phyloP scores from a whole-genome alignment of 139 green algal genomes.

The Micractinium conductrix region DNA sequence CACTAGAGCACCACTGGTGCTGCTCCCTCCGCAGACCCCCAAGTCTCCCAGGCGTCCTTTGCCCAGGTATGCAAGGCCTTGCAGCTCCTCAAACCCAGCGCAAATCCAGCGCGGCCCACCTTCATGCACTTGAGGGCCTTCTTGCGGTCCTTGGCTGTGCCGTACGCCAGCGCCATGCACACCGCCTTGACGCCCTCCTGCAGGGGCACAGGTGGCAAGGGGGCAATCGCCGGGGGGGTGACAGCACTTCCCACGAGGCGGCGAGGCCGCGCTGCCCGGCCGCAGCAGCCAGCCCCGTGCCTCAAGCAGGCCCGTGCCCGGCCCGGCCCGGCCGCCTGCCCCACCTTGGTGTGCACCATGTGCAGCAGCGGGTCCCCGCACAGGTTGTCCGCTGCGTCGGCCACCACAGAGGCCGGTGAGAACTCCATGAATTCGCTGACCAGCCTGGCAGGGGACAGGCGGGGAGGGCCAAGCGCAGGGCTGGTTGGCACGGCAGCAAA shows the following conservation, averaged over 20 bases:
- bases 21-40: background rate
- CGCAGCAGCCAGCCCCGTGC: too few species aligned
- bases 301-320: too few species aligned
- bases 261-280: too few species aligned
- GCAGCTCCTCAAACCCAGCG: background rate
- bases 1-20: background rate
- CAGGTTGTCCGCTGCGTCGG: conserved; percentile 81
- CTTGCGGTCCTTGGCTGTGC: conserved; percentile 82
- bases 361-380: conserved; percentile 75
- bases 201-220: background rate
- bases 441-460: conserved; percentile 55
- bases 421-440: conserved; percentile 83
- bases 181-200: conserved; percentile 76
- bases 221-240: background rate
- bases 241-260: background rate
- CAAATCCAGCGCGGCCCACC: conserved; percentile 27
- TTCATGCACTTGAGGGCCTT: conserved; percentile 82
- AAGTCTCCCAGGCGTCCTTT: background rate
- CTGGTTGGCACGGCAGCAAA: background rate
- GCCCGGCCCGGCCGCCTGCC: too few species aligned
- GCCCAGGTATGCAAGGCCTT: too few species aligned
- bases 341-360: conserved; percentile 86
- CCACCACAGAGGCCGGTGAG: conserved; percentile 64
- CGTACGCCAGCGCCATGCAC: conserved; percentile 78
- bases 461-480: too few species aligned